Evolutionary conservation across 345 rosid genomes (phyloP), one percentile per base, ranked within the genome.

Genomic region (Eucalyptus regnans): DNA sequence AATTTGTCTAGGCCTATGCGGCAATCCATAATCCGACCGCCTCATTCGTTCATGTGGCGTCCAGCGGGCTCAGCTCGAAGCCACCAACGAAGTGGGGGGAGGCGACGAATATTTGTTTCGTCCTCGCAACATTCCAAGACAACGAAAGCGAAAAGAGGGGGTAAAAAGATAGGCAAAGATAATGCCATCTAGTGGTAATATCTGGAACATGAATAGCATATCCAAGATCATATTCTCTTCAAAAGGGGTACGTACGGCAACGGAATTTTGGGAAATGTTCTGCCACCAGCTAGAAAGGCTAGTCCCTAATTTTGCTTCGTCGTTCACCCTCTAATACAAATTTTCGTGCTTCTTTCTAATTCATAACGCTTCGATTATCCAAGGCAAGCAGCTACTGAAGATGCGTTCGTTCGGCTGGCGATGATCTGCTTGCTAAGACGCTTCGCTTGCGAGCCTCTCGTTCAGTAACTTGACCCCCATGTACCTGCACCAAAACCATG

Each of bases 391-490:
- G 80, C 44, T 33, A 33, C 25, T 33, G 80, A 25, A 68, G 58
- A 33, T 33, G 43, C 80, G 44, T 33, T 33, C 25, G 22, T 71
- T 18, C 23, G 27, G 46, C 43, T 18, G 27, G 14, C 43, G 13
- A 76, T 12, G 84, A 41, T 37, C 68, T 52, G 58, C 25, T 41
- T 41, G 7, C 84, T 76, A 76, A 22, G 90, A 88, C 87, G 43
- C 89, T 54, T 89, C 89, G 60, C 37, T 89, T 76, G 90, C 89
- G 43, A 92, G 89, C 87, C 95, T 94, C 91, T 93, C 92, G 14
- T 86, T 90, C 91, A 93, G 54, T 44, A 94, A 92, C 86, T 52
- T 92, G 23, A 93, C 88, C 37, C 96, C 96, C 97, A 93, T 95
- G 90, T 93, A 95, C 93, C 95, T 95, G 93, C 93, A 91, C 23